Evolutionary conservation across 2,329 filamentous ascomycete species (phyloP).

Genomic region (Xylariales sp.): DNA sequence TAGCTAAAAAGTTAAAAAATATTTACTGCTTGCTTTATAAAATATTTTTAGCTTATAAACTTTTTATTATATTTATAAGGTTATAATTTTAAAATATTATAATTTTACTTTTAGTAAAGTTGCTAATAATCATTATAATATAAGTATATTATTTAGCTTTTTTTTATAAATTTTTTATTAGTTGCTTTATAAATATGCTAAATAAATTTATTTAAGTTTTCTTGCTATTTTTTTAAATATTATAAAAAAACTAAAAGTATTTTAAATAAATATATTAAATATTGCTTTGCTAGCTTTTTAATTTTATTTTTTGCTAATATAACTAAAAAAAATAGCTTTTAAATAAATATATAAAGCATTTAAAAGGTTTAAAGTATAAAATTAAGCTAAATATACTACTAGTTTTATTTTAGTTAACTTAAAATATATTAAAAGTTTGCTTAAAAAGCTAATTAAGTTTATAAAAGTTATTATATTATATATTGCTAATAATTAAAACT

Average conservation of each 20-base stretch:
- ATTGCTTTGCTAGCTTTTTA: not conserved
- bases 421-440: not conserved
- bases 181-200: not conserved
- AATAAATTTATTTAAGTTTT: not conserved
- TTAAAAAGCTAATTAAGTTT: not conserved
- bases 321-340: constrained; percentile 3
- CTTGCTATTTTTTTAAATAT: not conserved
- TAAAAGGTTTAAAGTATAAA: not conserved
- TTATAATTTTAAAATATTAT: constrained; percentile 5
- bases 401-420: not conserved
- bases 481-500: not conserved
- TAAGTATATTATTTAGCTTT: not conserved
- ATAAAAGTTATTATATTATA: not conserved
- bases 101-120: not conserved
- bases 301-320: not conserved
- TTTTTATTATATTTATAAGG: not conserved
- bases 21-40: not conserved
- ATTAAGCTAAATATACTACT: not conserved
- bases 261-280: not conserved
- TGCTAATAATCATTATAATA: not conserved
- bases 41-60: not conserved
- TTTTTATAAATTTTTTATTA: not conserved
- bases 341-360: constrained; percentile 11
- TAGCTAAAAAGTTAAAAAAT: not conserved
- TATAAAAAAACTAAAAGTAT: not conserved